Evolutionary conservation across 441 rosid species (phyloP).

Genomic region (Euphorbia celastroides): DNA sequence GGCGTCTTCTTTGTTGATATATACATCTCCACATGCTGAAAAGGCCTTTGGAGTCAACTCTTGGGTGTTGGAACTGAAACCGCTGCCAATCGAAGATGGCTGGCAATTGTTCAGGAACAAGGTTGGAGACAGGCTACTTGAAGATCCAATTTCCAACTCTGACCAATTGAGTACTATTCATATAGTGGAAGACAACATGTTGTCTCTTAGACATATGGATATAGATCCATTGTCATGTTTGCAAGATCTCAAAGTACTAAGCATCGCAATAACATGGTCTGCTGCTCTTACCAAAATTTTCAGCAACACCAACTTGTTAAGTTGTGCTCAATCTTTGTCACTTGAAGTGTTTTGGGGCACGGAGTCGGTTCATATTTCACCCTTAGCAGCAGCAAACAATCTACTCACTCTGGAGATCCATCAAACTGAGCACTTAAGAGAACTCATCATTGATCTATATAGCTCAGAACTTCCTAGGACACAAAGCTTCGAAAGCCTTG

Average conservation of each 20-base stretch:
- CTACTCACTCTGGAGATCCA: not conserved
- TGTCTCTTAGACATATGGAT: not conserved
- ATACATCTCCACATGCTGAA: not conserved
- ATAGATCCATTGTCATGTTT: constrained; percentile 20
- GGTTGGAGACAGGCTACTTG: not conserved
- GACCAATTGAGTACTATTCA: too few relatives aligned
- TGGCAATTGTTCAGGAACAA: not conserved
- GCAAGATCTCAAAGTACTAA: constrained; percentile 16
- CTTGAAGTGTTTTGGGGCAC: not conserved
- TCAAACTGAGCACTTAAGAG: not conserved
- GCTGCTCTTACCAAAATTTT: constrained; percentile 15
- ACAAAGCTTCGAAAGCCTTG: not conserved
- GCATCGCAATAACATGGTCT: not conserved
- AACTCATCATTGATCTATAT: not conserved
- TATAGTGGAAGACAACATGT: constrained; percentile 3
- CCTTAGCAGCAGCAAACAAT: not conserved
- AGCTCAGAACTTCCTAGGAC: not conserved
- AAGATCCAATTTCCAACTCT: not conserved
- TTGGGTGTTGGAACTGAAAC: not conserved
- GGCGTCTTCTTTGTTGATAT: not conserved
- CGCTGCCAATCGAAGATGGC: not conserved
- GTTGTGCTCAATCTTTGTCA: not conserved
- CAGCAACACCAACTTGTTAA: not conserved
- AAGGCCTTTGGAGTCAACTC: not conserved
- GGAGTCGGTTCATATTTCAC: not conserved